Conservation (phyloP, 2,329 filamentous ascomycete species). For the Zymoseptoria ardabiliae region DNA sequence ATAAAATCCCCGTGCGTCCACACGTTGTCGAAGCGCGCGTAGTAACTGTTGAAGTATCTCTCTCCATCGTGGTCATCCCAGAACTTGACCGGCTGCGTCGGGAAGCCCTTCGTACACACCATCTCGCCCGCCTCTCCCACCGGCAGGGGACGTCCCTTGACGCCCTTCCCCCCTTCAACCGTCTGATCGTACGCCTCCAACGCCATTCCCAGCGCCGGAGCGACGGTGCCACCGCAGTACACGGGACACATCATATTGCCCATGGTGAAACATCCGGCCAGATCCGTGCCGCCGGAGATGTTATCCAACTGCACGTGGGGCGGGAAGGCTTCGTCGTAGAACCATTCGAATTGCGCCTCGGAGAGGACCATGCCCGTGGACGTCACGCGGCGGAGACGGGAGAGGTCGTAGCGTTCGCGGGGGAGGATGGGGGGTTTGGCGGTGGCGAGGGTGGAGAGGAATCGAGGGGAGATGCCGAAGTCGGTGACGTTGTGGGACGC, state of each 20-base stretch:
- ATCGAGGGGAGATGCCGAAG: conserved; percentile 69
- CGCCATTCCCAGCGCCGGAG: conserved; percentile 46
- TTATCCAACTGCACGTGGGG: conserved; percentile 59
- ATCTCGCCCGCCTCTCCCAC: conserved; percentile 67
- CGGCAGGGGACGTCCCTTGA: conserved; percentile 46
- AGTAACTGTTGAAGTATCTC: conserved; percentile 42
- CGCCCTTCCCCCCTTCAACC: conserved; percentile 36
- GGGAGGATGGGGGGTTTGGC: conserved; percentile 50
- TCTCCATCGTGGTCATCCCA: conserved; percentile 38
- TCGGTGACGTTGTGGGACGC: conserved; percentile 60
- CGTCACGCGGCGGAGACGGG: conserved; percentile 52
- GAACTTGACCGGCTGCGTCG: conserved; percentile 59
- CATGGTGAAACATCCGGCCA: conserved; percentile 57
- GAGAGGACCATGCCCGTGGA: conserved; percentile 78
- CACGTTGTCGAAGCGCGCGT: conserved; percentile 47
- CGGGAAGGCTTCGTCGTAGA: conserved; percentile 66
- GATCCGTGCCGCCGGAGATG: conserved; percentile 70
- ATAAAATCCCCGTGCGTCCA: conserved; percentile 84
- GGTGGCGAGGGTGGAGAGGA: conserved; percentile 65
- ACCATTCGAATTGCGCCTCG: conserved; percentile 72
- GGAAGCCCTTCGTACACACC: conserved; percentile 61
- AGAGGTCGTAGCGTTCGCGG: conserved; percentile 55
- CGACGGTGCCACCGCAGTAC: conserved; percentile 51
- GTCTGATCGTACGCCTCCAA: conserved; percentile 54
- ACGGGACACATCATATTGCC: conserved; percentile 65